phyloP scores from a whole-genome alignment of 176 grass and related monocot genomes.

The Bromus sterilis region DNA sequence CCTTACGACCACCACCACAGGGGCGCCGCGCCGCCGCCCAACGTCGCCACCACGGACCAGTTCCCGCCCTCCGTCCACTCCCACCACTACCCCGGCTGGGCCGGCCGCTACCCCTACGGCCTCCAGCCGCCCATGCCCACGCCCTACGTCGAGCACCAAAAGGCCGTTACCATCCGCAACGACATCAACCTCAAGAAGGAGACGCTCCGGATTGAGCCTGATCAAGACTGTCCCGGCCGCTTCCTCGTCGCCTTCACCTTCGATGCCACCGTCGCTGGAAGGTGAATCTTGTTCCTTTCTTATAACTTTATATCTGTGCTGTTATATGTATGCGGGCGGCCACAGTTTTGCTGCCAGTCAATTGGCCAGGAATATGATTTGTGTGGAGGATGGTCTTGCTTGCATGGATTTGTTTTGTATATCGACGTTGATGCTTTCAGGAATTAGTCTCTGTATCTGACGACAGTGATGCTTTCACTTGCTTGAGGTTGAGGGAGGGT shows the following conservation, averaged over 20 bases:
- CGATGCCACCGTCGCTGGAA: conserved; percentile 78
- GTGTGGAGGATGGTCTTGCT: neutral
- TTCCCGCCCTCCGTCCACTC: conserved; percentile 29
- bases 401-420: neutral
- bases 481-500: neutral
- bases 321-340: neutral
- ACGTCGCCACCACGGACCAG: conserved; percentile 20
- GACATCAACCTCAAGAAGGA: conserved; percentile 98
- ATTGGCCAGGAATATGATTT: neutral
- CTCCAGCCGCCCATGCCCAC: conserved; percentile 41
- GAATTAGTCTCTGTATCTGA: neutral
- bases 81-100: conserved; percentile 54
- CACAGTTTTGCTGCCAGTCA: neutral
- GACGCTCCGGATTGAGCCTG: conserved; percentile 77
- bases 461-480: neutral
- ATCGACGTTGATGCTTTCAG: conserved; percentile 17
- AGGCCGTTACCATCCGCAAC: conserved; percentile 86
- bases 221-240: conserved; percentile 42
- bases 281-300: conserved; percentile 35
- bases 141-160: conserved; percentile 92
- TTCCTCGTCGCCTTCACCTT: conserved; percentile 90
- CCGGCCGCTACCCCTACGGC: conserved; percentile 44
- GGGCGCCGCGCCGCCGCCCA: conserved; percentile 12
- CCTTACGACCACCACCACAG: conserved; percentile 80
- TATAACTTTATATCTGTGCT: neutral